Base-by-base conservation (phyloP, 169 alveolate genomes). In the Cryptosporidium bovis region DNA sequence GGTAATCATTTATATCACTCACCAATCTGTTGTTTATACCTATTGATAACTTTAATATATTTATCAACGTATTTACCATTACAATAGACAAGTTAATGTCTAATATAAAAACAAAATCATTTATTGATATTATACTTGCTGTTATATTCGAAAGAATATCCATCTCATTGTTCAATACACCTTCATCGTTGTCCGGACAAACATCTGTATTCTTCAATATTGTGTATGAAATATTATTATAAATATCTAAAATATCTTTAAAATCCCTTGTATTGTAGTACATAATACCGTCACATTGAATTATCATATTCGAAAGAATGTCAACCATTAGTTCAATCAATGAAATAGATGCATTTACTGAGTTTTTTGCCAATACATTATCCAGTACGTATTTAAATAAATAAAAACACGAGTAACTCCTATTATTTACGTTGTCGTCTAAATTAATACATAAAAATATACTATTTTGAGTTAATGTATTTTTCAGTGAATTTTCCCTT, bases 231-330 rank as follows among this genome's bases (percentile, higher is more conserved):
- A 53, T 53, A 53, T 53, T 20, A 53, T 15, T 15, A 50, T 69
- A 69, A 4, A 69, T 51, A 15, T 69, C 67, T 29, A 69, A 15
- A 13, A 69, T 69, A 8, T 69, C 83, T 51, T 31, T 20, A 3
- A 31, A 13, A 5, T 69, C 83, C 40, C 12, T 24, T 20, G 56
- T 5, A 24, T 69, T 51, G 5, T 51, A 55, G 6, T 51, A 31
- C 56, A 50, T 69, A 29, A 53, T 20, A 2, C 27, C 8, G 7
- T 51, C 56, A 40, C 56, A 69, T 51, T 29, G 0, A 36, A 27
- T n/a, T 51, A 34, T 60, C 5, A 69, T 69, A 15, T 56, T 56
- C 2, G 31, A 34, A 8, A 69, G 18, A 12, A 29, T 33, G n/a
- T 69, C 67, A 29, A 69, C 64, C 36, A n/a, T 16, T 33, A 53